phyloP scores from a whole-genome alignment of 176 grass and related monocot genomes.

The Aegilops bicornis region DNA sequence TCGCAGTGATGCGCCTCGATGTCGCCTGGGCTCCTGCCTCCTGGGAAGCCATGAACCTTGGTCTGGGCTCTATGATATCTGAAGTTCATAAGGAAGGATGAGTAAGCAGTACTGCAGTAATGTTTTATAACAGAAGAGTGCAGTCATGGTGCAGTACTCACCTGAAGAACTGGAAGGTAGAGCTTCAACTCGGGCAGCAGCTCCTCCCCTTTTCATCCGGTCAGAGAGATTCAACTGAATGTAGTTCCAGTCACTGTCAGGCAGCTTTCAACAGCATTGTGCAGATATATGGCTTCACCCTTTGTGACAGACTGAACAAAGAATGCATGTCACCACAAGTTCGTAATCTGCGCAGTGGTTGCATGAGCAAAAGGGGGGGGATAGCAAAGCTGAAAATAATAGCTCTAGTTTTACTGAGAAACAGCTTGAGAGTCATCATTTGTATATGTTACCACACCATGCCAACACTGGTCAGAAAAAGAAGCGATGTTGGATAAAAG shows the following conservation, averaged over 20 bases:
- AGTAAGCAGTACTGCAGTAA: not conserved
- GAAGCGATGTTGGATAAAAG: no score
- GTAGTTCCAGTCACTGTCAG: conserved; percentile 87
- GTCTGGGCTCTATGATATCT: conserved; percentile 8
- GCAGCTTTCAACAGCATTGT: conserved; percentile 65
- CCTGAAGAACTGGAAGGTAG: conserved; percentile 77
- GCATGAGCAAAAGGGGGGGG: not conserved
- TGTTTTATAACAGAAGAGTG: not conserved
- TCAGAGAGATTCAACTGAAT: conserved; percentile 82
- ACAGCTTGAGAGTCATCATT: no score
- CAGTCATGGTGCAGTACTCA: conserved; percentile 9
- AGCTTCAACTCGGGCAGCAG: conserved; percentile 83
- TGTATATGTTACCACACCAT: no score
- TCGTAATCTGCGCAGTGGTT: not conserved
- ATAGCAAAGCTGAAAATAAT: no score
- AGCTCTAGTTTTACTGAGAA: no score
- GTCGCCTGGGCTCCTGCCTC: not conserved
- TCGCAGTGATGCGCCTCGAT: no score
- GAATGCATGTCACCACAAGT: not conserved
- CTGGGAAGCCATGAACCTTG: no score
- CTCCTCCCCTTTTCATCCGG: conserved; percentile 70
- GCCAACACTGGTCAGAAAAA: no score
- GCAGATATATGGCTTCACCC: conserved; percentile 91
- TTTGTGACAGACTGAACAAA: conserved; percentile 63
- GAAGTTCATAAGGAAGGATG: not conserved